phyloP scores from a whole-genome alignment of 164 flowering plant species.

The Hamamelis virginiana region DNA sequence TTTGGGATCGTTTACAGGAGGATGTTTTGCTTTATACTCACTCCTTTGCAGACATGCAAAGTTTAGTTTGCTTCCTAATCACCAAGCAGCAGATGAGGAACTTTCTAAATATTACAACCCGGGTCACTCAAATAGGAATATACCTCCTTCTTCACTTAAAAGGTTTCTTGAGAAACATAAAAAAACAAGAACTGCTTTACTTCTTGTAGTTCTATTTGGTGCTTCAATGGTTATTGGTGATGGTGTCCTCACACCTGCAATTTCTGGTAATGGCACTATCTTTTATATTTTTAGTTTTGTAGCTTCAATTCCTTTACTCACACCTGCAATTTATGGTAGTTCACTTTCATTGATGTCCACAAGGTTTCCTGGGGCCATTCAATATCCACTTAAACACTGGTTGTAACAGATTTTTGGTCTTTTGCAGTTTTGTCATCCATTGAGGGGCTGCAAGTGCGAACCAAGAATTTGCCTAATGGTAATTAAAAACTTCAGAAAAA shows the following conservation, averaged over 20 bases:
- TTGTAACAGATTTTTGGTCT: constrained; percentile 12
- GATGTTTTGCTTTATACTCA: constrained; percentile 67
- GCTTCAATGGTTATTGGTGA: constrained; percentile 54
- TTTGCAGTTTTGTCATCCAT: constrained; percentile 65
- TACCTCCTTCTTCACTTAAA: constrained; percentile 33
- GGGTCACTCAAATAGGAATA: constrained; percentile 22
- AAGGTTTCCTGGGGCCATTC: not conserved
- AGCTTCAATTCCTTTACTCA: not conserved
- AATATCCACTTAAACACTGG: not conserved
- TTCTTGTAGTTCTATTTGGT: constrained; percentile 59
- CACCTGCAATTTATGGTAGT: not conserved
- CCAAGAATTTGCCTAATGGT: constrained; percentile 34
- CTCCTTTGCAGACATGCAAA: constrained; percentile 70
- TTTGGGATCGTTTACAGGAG: constrained; percentile 43
- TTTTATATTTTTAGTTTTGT: not conserved
- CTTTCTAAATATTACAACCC: constrained; percentile 50
- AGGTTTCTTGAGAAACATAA: constrained; percentile 55
- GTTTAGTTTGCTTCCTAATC: constrained; percentile 58
- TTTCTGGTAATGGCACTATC: constrained; percentile 47
- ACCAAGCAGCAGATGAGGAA: constrained; percentile 77
- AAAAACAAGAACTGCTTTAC: constrained; percentile 42
- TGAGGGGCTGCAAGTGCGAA: constrained; percentile 50
- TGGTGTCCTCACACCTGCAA: constrained; percentile 68
- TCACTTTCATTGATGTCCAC: not conserved
- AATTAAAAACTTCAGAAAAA: constrained; percentile 16